Percentiles rank a stretch among this genome's conserved stretches.
phyloP scores from a whole-genome alignment of 805 yeast genomes.

The Myxozyma melibiosi region DNA sequence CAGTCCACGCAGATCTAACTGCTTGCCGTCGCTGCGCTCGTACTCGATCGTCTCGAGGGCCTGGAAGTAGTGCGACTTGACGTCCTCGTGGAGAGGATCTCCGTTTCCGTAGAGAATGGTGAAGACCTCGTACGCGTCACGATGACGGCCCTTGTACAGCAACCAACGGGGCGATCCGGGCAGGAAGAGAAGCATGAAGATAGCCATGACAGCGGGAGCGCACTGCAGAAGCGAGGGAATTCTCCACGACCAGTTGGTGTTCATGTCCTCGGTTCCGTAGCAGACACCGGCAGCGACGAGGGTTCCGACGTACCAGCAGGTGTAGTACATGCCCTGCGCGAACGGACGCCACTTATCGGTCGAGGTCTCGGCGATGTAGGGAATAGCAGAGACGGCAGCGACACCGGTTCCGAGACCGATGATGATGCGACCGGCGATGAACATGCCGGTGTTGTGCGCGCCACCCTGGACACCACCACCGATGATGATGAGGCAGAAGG shows the following conservation, averaged over 20 bases:
- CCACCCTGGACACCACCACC: constrained; percentile 47
- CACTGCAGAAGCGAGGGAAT: constrained; percentile 58
- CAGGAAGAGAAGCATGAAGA: constrained; percentile 53
- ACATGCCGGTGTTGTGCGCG: constrained; percentile 45
- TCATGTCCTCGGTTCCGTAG: constrained; percentile 42
- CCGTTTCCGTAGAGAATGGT: neutral
- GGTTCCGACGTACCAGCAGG: constrained; percentile 56
- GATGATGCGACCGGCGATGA: constrained; percentile 45
- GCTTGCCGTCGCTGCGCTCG: neutral
- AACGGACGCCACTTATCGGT: constrained; percentile 51
- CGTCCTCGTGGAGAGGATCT: neutral
- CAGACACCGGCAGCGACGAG: constrained; percentile 55
- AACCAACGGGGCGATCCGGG: constrained; percentile 71
- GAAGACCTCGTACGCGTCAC: constrained; percentile 50
- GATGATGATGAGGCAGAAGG: neutral
- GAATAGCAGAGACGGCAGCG: constrained; percentile 19
- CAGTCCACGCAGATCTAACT: neutral
- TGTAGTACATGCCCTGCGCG: constrained; percentile 51
- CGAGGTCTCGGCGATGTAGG: constrained; percentile 48
- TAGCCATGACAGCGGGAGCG: constrained; percentile 48
- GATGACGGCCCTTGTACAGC: constrained; percentile 58
- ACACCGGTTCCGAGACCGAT: constrained; percentile 46
- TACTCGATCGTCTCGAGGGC: neutral
- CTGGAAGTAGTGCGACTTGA: neutral
- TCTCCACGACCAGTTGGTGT: constrained; percentile 52